Base-by-base conservation (phyloP, 148 eudicot genomes). In the Rhododendron ovatum region DNA sequence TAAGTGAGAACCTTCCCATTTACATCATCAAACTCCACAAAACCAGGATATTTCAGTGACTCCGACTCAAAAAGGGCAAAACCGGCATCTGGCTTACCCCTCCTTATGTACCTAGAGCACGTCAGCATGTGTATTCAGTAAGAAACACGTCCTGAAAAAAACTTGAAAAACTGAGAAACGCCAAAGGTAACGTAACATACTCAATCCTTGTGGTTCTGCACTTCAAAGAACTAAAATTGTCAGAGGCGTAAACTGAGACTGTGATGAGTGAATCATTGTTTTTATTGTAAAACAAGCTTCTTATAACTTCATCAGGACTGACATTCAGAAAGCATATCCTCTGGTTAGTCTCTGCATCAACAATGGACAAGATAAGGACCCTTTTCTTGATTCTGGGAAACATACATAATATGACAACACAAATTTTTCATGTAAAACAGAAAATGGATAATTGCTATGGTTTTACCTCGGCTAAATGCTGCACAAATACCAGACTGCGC, bases 11-110 rank as follows among this genome's bases (percentile, higher is more conserved):
- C 96, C 90, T 95, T 95, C 82, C 98, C 98, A 86, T 95, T 97
- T 43, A 97, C 98, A 91, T 97, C 98, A 93, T 97, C 98, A 86
- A 95, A 97, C 90, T 97, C 99, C 45, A 97, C 99, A 94, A 97
- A 97, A n/a, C 99, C 98, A 45, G 99, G 99, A 98, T 98, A 97
- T 88, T 97, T 97, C 87, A 97, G 86, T 18, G 99, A 97, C 87
- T 97, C 99, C 0, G 98, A 93, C 92, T 97, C 99, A 88, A 97
- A 97, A 75, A 97, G 96, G 59, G 98, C 92, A 90, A 95, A 97
- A 69, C 99, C 99, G 82, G 95, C 98, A 92, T 95, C 98, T 76
- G 99, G 98, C 87, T 94, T 92, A 55, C 98, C 98, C 89, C 98
- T 93, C 82, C 93, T 89, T 86, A 97, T 94, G 89, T 96, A 96